Evolutionary conservation across 1,284 basidiomycete genomes (phyloP).

Genomic region (Abortiporus biennis): DNA sequence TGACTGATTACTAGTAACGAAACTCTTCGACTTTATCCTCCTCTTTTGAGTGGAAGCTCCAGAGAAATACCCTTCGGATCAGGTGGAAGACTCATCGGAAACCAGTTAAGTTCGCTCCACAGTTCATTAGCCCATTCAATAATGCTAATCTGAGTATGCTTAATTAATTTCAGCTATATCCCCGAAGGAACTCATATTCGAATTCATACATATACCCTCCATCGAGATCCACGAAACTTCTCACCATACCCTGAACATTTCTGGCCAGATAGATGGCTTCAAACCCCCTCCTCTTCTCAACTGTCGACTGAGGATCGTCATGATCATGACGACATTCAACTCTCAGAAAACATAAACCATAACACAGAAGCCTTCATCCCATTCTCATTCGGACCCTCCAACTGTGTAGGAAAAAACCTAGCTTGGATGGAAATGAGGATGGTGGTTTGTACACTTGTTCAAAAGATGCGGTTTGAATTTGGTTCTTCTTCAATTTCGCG

Average conservation of each 20-base stretch:
- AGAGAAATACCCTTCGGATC: slow-evolving; percentile 29
- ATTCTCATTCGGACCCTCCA: slow-evolving; percentile 19
- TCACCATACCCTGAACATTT: slow-evolving; percentile 21
- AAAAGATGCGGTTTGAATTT: too few species aligned
- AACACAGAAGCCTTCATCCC: slow-evolving; percentile 18
- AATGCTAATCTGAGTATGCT: background rate
- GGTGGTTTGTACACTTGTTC: slow-evolving; percentile 15
- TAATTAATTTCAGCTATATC: slow-evolving; percentile 13
- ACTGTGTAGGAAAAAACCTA: slow-evolving; percentile 21
- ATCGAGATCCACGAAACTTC: slow-evolving; percentile 27
- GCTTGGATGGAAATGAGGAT: slow-evolving; percentile 19
- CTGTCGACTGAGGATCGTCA: too few species aligned
- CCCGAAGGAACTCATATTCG: slow-evolving; percentile 22
- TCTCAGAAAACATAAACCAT: slow-evolving; percentile 9
- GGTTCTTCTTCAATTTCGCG: too few species aligned
- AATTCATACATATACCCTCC: slow-evolving; percentile 22
- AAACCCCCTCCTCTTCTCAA: too few species aligned
- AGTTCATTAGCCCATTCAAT: too few species aligned
- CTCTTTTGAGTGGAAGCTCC: slow-evolving; percentile 44
- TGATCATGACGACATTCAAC: too few species aligned
- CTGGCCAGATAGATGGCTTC: slow-evolving; percentile 29
- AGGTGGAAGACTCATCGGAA: slow-evolving; percentile 16
- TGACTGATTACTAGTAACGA: too few species aligned
- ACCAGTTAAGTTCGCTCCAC: slow-evolving; percentile 18
- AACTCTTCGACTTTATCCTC: slow-evolving; percentile 46